Conservation (phyloP, 1,284 basidiomycete species). For the Ganoderma multipileum region DNA sequence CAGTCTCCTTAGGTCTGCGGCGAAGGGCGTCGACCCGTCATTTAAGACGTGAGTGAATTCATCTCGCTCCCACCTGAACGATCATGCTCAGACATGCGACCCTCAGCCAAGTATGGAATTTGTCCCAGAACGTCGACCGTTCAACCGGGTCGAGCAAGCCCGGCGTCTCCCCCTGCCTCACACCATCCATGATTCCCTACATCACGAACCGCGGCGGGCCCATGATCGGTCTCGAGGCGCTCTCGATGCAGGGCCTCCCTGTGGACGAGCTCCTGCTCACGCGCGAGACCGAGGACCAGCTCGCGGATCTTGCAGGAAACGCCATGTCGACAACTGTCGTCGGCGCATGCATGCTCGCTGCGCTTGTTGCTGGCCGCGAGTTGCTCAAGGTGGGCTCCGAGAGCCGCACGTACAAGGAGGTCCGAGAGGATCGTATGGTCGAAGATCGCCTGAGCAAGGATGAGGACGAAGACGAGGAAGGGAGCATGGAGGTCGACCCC, state of each 20-base stretch:
- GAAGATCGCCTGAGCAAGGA: slow-evolving; percentile 36
- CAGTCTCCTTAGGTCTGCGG: slow-evolving; percentile 82
- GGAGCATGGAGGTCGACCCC: slow-evolving; percentile 31
- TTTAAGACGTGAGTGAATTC: slow-evolving; percentile 78
- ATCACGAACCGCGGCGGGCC: slow-evolving; percentile 95
- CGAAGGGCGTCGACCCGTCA: slow-evolving; percentile 81
- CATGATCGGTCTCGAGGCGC: slow-evolving; percentile 91
- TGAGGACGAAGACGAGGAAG: slow-evolving; percentile 36
- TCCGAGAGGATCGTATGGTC: slow-evolving; percentile 48
- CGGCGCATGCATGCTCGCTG: slow-evolving; percentile 88
- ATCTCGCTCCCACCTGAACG: not conserved
- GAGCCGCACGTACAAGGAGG: slow-evolving; percentile 66
- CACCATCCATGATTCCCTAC: slow-evolving; percentile 96
- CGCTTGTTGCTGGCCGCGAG: slow-evolving; percentile 72
- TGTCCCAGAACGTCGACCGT: slow-evolving; percentile 96
- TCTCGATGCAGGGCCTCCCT: slow-evolving; percentile 93
- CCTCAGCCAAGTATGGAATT: slow-evolving; percentile 87
- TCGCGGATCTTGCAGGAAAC: slow-evolving; percentile 94
- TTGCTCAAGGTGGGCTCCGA: slow-evolving; percentile 72
- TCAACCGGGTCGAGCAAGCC: slow-evolving; percentile 82
- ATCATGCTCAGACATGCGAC: not conserved
- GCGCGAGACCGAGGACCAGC: slow-evolving; percentile 91
- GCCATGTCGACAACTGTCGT: slow-evolving; percentile 98
- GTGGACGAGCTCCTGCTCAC: slow-evolving; percentile 92
- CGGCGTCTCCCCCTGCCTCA: slow-evolving; percentile 91